Evolutionary conservation across 345 rosid species (phyloP).

Genomic region (Lumnitzera littorea): DNA sequence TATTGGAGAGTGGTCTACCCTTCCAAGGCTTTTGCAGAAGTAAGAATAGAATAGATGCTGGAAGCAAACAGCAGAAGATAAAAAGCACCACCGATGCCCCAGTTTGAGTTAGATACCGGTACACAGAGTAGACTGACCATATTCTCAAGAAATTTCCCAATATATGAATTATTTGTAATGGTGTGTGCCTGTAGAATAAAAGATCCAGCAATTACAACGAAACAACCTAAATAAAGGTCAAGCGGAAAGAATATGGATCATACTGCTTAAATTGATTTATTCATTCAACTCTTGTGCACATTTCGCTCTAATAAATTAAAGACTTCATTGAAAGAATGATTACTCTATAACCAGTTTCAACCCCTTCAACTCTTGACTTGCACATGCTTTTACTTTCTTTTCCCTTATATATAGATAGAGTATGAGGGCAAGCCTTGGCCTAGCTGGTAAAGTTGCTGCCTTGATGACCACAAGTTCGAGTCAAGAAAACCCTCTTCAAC

Average conservation of each 20-base stretch:
- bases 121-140: conserved; percentile 95
- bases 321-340: no score
- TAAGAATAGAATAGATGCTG: conserved; percentile 64
- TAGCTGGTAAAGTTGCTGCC: no score
- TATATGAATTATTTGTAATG: conserved; percentile 77
- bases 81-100: conserved; percentile 89
- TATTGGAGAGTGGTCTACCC: conserved; percentile 84
- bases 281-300: no score
- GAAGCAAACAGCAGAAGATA: conserved; percentile 77
- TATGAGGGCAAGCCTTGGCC: no score
- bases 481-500: no score
- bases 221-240: neutral
- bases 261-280: neutral
- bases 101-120: conserved; percentile 62
- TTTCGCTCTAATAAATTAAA: no score
- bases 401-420: no score
- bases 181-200: conserved; percentile 52
- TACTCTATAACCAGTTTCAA: no score
- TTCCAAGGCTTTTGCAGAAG: conserved; percentile 93
- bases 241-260: neutral
- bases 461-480: no score
- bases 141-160: conserved; percentile 76
- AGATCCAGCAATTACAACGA: neutral
- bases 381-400: no score
- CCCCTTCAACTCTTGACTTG: no score